Evolutionary conservation across 345 rosid genomes (phyloP).

Genomic region (Boechera retrofracta): DNA sequence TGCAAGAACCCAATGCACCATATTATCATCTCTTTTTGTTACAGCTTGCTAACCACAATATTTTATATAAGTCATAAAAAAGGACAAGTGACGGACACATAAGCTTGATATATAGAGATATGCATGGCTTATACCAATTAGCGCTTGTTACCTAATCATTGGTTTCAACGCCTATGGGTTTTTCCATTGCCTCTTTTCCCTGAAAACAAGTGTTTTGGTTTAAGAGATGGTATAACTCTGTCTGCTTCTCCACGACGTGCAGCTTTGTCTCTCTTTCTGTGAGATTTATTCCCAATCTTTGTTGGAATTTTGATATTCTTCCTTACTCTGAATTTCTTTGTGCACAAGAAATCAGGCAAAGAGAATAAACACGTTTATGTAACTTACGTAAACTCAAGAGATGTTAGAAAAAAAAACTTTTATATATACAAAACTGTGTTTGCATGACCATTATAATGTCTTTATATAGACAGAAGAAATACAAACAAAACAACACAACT

Average conservation of each 20-base stretch:
- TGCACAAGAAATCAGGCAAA: too few species aligned
- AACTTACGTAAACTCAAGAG: too few species aligned
- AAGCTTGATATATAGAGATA: background rate
- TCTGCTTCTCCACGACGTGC: conserved; percentile 79
- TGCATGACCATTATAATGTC: too few species aligned
- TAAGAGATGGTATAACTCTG: conserved; percentile 62
- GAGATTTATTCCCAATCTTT: conserved; percentile 54
- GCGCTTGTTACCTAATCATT: background rate
- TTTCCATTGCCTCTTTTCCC: conserved; percentile 57
- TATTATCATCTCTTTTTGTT: background rate
- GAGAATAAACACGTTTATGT: too few species aligned
- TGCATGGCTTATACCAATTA: background rate
- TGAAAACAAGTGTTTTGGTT: conserved; percentile 65
- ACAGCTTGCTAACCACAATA: background rate
- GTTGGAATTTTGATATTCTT: too few species aligned
- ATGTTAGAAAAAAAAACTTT: too few species aligned
- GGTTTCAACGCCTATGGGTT: conserved; percentile 48
- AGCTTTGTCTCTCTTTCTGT: conserved; percentile 67
- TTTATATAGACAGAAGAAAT: too few species aligned
- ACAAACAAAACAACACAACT: too few species aligned
- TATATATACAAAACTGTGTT: too few species aligned
- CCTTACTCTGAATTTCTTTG: too few species aligned
- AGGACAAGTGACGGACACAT: background rate
- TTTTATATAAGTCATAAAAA: background rate
- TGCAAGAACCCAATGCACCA: background rate